phyloP scores from a whole-genome alignment of 1,139 yeast genomes.

The Pichia sp. region DNA sequence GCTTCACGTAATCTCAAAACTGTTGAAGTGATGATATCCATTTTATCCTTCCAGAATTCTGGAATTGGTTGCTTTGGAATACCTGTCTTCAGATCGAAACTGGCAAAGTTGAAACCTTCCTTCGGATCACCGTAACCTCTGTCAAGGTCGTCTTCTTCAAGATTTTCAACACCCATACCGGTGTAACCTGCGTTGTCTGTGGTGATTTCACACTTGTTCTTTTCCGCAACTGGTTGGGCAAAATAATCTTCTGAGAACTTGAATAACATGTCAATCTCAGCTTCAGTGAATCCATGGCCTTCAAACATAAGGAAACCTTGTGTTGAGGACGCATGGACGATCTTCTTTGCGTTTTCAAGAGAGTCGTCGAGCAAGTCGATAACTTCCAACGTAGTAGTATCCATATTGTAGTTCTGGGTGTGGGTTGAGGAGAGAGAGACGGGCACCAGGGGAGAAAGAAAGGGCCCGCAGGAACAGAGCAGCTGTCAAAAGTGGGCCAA shows the following conservation, averaged over 20 bases:
- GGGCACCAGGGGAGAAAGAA: too few relatives aligned
- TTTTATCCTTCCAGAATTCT: constrained; percentile 38
- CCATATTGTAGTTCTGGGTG: constrained; percentile 7
- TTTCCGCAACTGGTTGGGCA: constrained; percentile 40
- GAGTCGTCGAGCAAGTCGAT: constrained; percentile 43
- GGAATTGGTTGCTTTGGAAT: constrained; percentile 40
- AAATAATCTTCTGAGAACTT: constrained; percentile 45
- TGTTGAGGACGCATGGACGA: constrained; percentile 49
- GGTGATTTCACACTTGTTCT: constrained; percentile 38
- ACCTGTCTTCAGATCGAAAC: constrained; percentile 43
- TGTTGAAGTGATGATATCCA: constrained; percentile 33
- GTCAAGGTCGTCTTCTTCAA: constrained; percentile 45
- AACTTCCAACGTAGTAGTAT: constrained; percentile 37
- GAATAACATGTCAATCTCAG: constrained; percentile 46
- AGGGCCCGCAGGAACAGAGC: too few relatives aligned
- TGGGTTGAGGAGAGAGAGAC: too few relatives aligned
- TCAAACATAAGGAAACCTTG: constrained; percentile 58
- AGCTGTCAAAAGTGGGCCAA: too few relatives aligned
- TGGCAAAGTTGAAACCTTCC: constrained; percentile 41
- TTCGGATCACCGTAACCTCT: constrained; percentile 53
- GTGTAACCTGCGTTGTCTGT: constrained; percentile 51
- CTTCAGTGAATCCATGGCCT: constrained; percentile 50
- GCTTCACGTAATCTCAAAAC: constrained; percentile 41
- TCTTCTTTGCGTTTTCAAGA: constrained; percentile 38
- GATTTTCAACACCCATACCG: constrained; percentile 49